Evolutionary conservation across 1,139 yeast species (phyloP), one percentile per base, ranked within the genome.

Genomic region (Kurtzmaniella natalensis): DNA sequence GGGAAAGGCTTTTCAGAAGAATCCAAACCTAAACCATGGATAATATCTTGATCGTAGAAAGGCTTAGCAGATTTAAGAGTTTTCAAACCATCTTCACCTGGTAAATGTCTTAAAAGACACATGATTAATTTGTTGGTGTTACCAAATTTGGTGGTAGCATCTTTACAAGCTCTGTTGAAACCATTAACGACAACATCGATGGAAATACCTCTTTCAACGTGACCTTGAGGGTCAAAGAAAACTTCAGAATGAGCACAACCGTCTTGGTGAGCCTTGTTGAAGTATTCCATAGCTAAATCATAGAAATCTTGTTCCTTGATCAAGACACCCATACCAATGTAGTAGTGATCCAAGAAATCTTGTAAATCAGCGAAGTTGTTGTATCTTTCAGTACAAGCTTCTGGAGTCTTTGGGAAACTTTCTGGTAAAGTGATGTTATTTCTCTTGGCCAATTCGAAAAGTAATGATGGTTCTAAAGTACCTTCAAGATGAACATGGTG

Each of bases 201-300:
- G 14, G 66, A 47, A 31, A 84, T 63, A 7, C 79, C 82, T 47
- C 94, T 67, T 41, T 78, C 80, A 20, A 81, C 68, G 50, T 84
- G 94, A 18, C 87, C 87, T 58, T 84, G 94, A 17, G 94, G 94
- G 50, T 84, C 94, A 47, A 81, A 84, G 53, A 83, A 84, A 1
- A 80, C 77, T 56, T 84, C 94, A 2, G 81, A 69, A 51, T 80
- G 87, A 32, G 55, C 55, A 38, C 81, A 64, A 13, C 86, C 86
- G 50, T 84, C 87, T 4, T 53, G 45, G 35, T 71, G 55, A 6
- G 86, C 86, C 45, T 70, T 76, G 32, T 54, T 55, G 57, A 83
- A 81, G 55, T 84, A 84, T 7, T 72, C 78, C 75, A 76, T 78
- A n/a, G 92, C 87, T 47, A 84, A 63, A 46, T 81, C 85, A 44